A percentile compares a stretch with the other conserved stretches of the same genome.
Evolutionary conservation across 768 basidiomycete species (phyloP).

Genomic region (Hericium coralloides): DNA sequence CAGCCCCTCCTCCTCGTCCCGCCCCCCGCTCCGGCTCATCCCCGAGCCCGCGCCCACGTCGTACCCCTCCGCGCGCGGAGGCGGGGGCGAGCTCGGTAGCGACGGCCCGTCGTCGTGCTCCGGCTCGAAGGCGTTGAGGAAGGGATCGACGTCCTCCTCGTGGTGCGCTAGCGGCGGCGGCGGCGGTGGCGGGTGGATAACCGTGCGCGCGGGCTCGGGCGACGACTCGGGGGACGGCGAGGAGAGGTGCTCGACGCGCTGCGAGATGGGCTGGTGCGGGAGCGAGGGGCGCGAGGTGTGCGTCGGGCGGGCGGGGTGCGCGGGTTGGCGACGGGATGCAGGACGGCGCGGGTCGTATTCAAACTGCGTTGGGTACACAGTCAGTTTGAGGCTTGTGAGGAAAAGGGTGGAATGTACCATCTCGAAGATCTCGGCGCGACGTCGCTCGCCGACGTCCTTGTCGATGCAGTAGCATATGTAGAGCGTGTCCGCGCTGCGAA

Average conservation of each 20-base stretch:
- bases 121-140: neutral
- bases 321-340: neutral
- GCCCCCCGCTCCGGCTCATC: neutral
- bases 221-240: slow-evolving; percentile 1
- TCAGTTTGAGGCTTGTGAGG: neutral
- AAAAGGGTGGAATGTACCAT: slow-evolving; percentile 32
- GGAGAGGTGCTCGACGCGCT: neutral
- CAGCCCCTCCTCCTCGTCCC: neutral
- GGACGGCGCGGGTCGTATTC: slow-evolving; percentile 6
- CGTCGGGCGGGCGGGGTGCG: neutral
- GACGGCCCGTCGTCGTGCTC: neutral
- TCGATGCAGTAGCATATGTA: slow-evolving; percentile 66
- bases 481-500: slow-evolving; percentile 48
- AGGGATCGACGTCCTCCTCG: neutral
- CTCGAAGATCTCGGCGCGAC: slow-evolving; percentile 43
- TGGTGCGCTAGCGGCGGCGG: neutral
- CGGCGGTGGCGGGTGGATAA: too few relatives aligned
- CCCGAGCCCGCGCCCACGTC: neutral
- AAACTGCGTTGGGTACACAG: slow-evolving; percentile 2
- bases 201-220: neutral
- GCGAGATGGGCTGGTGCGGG: neutral
- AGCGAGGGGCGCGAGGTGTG: neutral
- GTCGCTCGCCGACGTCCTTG: slow-evolving; percentile 40
- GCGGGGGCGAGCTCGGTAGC: neutral
- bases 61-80: neutral